A percentile compares a stretch with the other conserved stretches of the same genome.
phyloP scores from a whole-genome alignment of 371 early-diverging fungal species.

The Rhizopus delemar region DNA sequence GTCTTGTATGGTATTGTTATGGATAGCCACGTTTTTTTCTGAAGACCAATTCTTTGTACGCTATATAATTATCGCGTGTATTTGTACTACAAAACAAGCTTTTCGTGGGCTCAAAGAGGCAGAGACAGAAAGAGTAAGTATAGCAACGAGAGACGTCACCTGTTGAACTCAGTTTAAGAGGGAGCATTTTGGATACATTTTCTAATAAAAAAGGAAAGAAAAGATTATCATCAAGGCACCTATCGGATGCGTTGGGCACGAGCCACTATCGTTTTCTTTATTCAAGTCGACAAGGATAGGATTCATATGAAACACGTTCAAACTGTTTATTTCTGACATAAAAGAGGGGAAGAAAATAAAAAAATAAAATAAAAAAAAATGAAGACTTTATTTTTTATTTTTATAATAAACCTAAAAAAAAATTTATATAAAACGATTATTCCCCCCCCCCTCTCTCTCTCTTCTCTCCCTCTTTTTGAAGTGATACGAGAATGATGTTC shows the following conservation, averaged over 20 bases:
- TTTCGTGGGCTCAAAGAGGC: too few species aligned
- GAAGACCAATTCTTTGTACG: slow-evolving; percentile 23
- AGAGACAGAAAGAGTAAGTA: not conserved
- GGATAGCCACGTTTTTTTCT: slow-evolving; percentile 25
- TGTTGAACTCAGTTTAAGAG: slow-evolving; percentile 10
- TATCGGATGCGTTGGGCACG: slow-evolving; percentile 32
- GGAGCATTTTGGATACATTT: slow-evolving; percentile 8
- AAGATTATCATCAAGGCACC: slow-evolving; percentile 21
- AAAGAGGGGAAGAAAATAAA: too few species aligned
- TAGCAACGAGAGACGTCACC: slow-evolving; percentile 6
- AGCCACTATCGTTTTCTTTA: slow-evolving; percentile 15
- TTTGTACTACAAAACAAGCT: slow-evolving; percentile 9
- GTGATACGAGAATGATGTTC: too few species aligned
- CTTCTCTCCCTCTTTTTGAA: too few species aligned
- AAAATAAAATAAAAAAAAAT: too few species aligned
- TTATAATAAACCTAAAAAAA: too few species aligned
- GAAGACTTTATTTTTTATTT: too few species aligned
- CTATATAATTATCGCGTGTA: slow-evolving; percentile 24
- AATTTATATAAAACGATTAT: too few species aligned
- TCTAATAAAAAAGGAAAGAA: slow-evolving; percentile 14
- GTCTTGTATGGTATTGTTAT: not conserved
- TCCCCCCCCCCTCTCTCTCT: too few species aligned
- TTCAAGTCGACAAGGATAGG: too few species aligned
- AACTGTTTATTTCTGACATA: too few species aligned
- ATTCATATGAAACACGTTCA: too few species aligned